Conservation (phyloP, 2,329 filamentous ascomycete species). For the Penicillium sp. region DNA sequence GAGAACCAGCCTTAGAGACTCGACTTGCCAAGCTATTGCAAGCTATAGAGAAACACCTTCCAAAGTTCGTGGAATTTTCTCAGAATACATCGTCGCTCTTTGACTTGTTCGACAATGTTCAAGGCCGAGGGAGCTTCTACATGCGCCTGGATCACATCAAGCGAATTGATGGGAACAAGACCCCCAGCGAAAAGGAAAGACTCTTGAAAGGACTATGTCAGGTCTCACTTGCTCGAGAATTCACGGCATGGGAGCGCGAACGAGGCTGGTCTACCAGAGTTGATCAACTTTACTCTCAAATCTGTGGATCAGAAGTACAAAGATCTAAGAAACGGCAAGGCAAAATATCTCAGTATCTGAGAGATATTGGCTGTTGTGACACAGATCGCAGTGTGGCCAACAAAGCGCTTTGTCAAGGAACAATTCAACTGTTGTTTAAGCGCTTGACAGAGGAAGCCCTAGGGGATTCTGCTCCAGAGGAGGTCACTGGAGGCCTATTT, state of each 20-base stretch:
- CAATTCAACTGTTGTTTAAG: neutral
- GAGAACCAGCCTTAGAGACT: neutral
- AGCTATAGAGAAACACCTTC: neutral
- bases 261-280: neutral
- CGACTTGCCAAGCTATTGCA: neutral
- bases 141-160: neutral
- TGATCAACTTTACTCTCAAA: neutral
- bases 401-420: neutral
- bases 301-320: neutral
- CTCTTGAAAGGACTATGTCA: neutral
- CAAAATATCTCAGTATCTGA: neutral
- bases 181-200: neutral
- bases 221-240: neutral
- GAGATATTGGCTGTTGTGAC: neutral
- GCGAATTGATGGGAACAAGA: neutral
- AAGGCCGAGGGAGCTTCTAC: neutral
- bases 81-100: neutral
- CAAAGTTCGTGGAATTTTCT: neutral
- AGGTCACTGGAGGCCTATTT: neutral
- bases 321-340: neutral
- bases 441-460: neutral
- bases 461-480: neutral
- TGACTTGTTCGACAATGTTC: neutral
- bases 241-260: neutral
- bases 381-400: neutral